Percentiles rank a stretch among this genome's conserved stretches.
These are phyloP conservation scores for Sugiyamaella valdiviana DNA, from an alignment of 805 yeast genomes.

Conservation along the genomic window DNA sequence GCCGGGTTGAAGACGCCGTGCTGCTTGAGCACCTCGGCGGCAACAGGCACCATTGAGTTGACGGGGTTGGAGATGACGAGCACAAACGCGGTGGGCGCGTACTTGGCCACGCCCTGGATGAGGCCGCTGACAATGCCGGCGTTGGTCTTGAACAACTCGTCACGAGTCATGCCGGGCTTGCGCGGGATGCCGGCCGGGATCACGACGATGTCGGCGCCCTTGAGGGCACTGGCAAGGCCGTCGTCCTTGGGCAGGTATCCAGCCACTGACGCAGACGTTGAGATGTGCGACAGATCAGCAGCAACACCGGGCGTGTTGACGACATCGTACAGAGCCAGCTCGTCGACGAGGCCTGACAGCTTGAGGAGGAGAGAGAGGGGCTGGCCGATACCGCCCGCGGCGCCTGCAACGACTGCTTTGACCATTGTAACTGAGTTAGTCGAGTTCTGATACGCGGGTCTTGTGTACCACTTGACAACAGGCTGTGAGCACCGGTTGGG, in stretches of 20 bases:
- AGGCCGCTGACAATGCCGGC: constrained; percentile 72
- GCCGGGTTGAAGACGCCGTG: constrained; percentile 63
- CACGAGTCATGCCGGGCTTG: constrained; percentile 93
- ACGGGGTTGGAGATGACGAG: constrained; percentile 89
- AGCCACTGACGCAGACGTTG: constrained; percentile 55
- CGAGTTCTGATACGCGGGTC: background rate
- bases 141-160: constrained; percentile 77
- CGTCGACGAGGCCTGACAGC: constrained; percentile 54
- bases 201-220: constrained; percentile 76
- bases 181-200: constrained; percentile 93
- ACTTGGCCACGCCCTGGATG: constrained; percentile 66
- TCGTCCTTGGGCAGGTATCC: constrained; percentile 59
- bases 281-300: constrained; percentile 79
- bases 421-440: constrained; percentile 16
- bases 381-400: constrained; percentile 94
- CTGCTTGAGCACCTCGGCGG: constrained; percentile 69
- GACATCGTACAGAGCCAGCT: constrained; percentile 76
- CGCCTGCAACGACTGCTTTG: constrained; percentile 62
- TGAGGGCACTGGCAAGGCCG: constrained; percentile 62
- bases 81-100: constrained; percentile 68
- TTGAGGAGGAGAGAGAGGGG: constrained; percentile 78
- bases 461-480: background rate
- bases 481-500: background rate
- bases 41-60: constrained; percentile 87
- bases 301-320: constrained; percentile 83